These are phyloP conservation scores for Podospora appendiculata DNA, from an alignment of 495 filamentous ascomycete genomes.

Conservation along the genomic window DNA sequence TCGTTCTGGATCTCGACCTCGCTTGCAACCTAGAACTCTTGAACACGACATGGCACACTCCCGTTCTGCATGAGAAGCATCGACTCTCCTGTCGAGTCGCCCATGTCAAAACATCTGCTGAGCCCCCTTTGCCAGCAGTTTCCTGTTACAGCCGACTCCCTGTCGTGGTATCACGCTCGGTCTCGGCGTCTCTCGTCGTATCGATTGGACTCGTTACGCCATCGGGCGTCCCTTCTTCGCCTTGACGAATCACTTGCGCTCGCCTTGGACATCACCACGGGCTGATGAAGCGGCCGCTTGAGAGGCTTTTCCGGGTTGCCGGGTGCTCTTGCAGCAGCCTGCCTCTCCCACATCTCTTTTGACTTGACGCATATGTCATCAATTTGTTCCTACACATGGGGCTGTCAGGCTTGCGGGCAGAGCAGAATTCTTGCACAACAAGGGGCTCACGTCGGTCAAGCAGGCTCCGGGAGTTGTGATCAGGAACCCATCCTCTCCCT, in stretches of 20 bases:
- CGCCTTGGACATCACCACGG: constrained; percentile 40
- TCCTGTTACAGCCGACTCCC: not conserved
- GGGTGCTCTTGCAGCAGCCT: constrained; percentile 44
- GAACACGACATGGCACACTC: constrained; percentile 7
- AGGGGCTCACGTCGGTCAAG: constrained; percentile 44
- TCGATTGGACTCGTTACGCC: constrained; percentile 16
- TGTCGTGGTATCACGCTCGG: constrained; percentile 6
- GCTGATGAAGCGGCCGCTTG: constrained; percentile 48
- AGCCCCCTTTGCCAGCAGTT: not conserved
- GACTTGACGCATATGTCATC: constrained; percentile 51
- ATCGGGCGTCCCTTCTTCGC: constrained; percentile 19
- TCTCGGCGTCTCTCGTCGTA: constrained; percentile 20
- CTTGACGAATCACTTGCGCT: constrained; percentile 23
- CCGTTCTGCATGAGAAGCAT: constrained; percentile 8
- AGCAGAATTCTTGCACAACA: not conserved
- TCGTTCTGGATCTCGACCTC: constrained; percentile 5
- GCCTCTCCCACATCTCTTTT: constrained; percentile 47
- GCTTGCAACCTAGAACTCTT: constrained; percentile 7
- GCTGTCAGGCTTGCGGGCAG: constrained; percentile 20
- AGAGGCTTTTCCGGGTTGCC: constrained; percentile 38
- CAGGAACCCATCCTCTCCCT: constrained; percentile 51
- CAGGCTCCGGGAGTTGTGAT: constrained; percentile 48
- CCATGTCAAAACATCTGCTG: constrained; percentile 10
- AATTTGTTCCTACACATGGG: constrained; percentile 42
- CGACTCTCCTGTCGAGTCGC: constrained; percentile 3